Evolutionary conservation across 2,329 filamentous ascomycete genomes (phyloP).

Genomic region (Ceratocystis harringtonii): DNA sequence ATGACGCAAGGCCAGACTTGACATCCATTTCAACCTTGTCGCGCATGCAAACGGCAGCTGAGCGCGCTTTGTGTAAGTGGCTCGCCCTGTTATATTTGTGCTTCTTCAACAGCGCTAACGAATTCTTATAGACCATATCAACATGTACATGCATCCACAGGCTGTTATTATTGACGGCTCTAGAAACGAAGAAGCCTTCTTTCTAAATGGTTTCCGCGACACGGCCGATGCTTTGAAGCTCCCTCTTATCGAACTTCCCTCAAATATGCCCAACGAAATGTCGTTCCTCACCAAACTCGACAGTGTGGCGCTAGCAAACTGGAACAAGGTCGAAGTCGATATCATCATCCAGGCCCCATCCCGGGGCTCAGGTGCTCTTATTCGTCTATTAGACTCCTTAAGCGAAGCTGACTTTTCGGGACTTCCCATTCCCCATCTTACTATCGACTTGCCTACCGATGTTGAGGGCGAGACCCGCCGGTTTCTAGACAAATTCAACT

Average conservation of each 20-base stretch:
- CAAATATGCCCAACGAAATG: slow-evolving; percentile 44
- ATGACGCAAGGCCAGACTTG: slow-evolving; percentile 64
- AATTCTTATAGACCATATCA: slow-evolving; percentile 42
- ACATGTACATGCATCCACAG: slow-evolving; percentile 61
- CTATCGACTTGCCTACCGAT: slow-evolving; percentile 63
- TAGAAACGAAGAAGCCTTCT: slow-evolving; percentile 50
- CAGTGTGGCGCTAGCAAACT: slow-evolving; percentile 55
- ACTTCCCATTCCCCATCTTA: slow-evolving; percentile 55
- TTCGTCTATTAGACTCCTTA: slow-evolving; percentile 64
- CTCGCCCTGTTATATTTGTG: neutral
- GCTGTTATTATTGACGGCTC: slow-evolving; percentile 59
- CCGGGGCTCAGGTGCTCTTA: slow-evolving; percentile 56
- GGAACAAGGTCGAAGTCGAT: slow-evolving; percentile 66
- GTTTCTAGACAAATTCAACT: slow-evolving; percentile 50
- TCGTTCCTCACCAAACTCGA: slow-evolving; percentile 70
- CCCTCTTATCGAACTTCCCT: slow-evolving; percentile 63
- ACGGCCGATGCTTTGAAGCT: slow-evolving; percentile 37
- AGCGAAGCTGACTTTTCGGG: slow-evolving; percentile 60
- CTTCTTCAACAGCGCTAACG: slow-evolving; percentile 8
- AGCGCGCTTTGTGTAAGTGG: slow-evolving; percentile 46
- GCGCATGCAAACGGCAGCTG: slow-evolving; percentile 50
- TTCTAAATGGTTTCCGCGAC: slow-evolving; percentile 44
- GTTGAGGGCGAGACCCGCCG: slow-evolving; percentile 49
- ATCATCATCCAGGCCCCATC: slow-evolving; percentile 66
- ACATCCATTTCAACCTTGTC: slow-evolving; percentile 51